Conservation (phyloP, 1,284 basidiomycete genomes). For the Athelia sp. region DNA sequence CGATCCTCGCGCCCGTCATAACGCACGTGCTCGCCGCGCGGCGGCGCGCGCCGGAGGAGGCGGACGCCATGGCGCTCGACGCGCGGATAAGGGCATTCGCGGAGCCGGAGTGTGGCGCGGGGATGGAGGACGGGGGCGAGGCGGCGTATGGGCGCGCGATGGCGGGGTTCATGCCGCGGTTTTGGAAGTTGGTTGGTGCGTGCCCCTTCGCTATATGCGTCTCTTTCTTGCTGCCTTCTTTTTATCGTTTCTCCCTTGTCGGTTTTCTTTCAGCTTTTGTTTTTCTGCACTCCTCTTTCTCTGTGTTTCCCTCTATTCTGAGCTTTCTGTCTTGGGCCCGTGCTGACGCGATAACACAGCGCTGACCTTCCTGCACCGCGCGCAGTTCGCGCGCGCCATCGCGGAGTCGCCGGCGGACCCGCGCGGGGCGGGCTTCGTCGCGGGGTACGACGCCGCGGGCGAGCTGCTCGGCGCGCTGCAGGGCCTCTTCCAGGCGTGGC, state of each 20-base stretch:
- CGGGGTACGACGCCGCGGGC: slow-evolving; percentile 59
- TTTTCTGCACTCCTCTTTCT: too few species aligned
- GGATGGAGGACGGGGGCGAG: too few species aligned
- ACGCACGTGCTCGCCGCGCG: slow-evolving; percentile 10
- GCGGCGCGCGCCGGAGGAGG: slow-evolving; percentile 53
- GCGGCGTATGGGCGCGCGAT: slow-evolving; percentile 48
- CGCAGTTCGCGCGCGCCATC: slow-evolving; percentile 63
- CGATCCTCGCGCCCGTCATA: slow-evolving; percentile 62
- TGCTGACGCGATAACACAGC: too few species aligned
- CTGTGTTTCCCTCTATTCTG: too few species aligned
- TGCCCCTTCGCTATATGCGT: too few species aligned
- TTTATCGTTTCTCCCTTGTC: too few species aligned
- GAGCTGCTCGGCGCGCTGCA: slow-evolving; percentile 46
- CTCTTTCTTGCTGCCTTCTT: too few species aligned
- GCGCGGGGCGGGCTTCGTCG: slow-evolving; percentile 60
- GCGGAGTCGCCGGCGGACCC: slow-evolving; percentile 52
- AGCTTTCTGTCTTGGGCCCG: too few species aligned
- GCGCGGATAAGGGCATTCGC: slow-evolving; percentile 60
- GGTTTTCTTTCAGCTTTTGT: too few species aligned
- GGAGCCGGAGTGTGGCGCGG: too few species aligned
- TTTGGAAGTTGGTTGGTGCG: slow-evolving; percentile 63
- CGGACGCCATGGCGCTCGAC: slow-evolving; percentile 57
- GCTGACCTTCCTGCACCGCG: slow-evolving; percentile 61
- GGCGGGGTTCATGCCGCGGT: slow-evolving; percentile 61
- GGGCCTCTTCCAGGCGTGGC: slow-evolving; percentile 48